phyloP scores from a whole-genome alignment of 345 rosid species.

The Citrus unshiu region DNA sequence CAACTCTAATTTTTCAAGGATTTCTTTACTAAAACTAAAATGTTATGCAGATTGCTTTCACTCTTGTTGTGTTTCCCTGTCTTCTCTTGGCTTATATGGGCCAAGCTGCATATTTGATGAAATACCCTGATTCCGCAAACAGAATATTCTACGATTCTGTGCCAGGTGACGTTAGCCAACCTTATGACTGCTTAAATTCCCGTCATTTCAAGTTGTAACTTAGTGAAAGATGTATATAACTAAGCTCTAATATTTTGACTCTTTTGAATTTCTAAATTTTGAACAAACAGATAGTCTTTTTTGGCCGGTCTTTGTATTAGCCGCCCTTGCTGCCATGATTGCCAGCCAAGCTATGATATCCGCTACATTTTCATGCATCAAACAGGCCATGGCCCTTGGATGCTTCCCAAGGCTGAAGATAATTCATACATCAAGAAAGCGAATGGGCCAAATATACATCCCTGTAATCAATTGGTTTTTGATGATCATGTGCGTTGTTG shows the following conservation, averaged over 20 bases:
- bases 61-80: slow-evolving; percentile 85
- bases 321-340: slow-evolving; percentile 88
- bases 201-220: neutral
- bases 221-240: neutral
- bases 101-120: slow-evolving; percentile 85
- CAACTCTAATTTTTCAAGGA: slow-evolving; percentile 1
- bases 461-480: slow-evolving; percentile 90
- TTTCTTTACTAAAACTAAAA: neutral
- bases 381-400: slow-evolving; percentile 97
- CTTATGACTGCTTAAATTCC: neutral
- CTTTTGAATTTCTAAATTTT: slow-evolving; percentile 10
- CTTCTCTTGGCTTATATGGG: slow-evolving; percentile 94
- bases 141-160: slow-evolving; percentile 88
- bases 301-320: slow-evolving; percentile 88
- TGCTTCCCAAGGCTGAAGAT: slow-evolving; percentile 97
- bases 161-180: slow-evolving; percentile 52
- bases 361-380: slow-evolving; percentile 92
- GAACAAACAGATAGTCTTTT: slow-evolving; percentile 60
- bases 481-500: slow-evolving; percentile 85
- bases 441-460: slow-evolving; percentile 90
- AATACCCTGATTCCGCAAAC: slow-evolving; percentile 53
- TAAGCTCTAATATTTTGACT: slow-evolving; percentile 2
- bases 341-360: slow-evolving; percentile 99
- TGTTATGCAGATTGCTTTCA: slow-evolving; percentile 66
- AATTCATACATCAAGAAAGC: slow-evolving; percentile 80